Percentiles rank a stretch among this genome's conserved stretches.
Evolutionary conservation across 2,329 filamentous ascomycete species (phyloP).

Genomic region (Penicillium fuscoglaucum): DNA sequence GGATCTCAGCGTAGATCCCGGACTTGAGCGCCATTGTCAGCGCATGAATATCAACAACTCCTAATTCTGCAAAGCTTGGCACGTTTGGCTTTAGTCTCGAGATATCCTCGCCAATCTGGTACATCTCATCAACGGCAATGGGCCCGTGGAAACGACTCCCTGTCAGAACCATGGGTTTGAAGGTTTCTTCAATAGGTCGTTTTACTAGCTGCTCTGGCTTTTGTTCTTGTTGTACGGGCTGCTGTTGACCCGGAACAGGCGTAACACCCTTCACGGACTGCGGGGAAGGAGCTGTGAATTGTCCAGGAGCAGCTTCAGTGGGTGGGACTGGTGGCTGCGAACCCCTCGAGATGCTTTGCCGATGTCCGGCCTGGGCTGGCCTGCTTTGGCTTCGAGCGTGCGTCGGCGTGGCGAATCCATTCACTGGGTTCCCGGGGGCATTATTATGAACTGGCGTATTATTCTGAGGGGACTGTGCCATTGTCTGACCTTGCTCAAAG

Average conservation of each 20-base stretch:
- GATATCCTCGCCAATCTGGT: slow-evolving; percentile 66
- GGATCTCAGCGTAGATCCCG: slow-evolving; percentile 85
- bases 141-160: slow-evolving; percentile 67
- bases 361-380: slow-evolving; percentile 31
- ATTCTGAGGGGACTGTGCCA: slow-evolving; percentile 36
- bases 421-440: slow-evolving; percentile 34
- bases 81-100: slow-evolving; percentile 70
- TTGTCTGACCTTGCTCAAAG: slow-evolving; percentile 42
- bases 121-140: slow-evolving; percentile 65
- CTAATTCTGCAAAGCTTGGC: slow-evolving; percentile 74
- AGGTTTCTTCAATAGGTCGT: slow-evolving; percentile 45
- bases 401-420: slow-evolving; percentile 44
- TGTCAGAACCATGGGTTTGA: slow-evolving; percentile 49
- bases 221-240: slow-evolving; percentile 33
- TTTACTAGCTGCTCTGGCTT: slow-evolving; percentile 36
- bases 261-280: slow-evolving; percentile 31
- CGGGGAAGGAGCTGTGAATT: slow-evolving; percentile 31
- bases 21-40: slow-evolving; percentile 87
- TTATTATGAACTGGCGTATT: slow-evolving; percentile 33
- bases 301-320: slow-evolving; percentile 30
- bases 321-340: slow-evolving; percentile 36
- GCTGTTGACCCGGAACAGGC: slow-evolving; percentile 26
- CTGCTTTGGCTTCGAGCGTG: slow-evolving; percentile 38
- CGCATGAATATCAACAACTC: slow-evolving; percentile 85
- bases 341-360: slow-evolving; percentile 35